These are phyloP conservation scores for Clitopilus hobsonii DNA, from an alignment of 768 basidiomycete species.

Conservation along the genomic window DNA sequence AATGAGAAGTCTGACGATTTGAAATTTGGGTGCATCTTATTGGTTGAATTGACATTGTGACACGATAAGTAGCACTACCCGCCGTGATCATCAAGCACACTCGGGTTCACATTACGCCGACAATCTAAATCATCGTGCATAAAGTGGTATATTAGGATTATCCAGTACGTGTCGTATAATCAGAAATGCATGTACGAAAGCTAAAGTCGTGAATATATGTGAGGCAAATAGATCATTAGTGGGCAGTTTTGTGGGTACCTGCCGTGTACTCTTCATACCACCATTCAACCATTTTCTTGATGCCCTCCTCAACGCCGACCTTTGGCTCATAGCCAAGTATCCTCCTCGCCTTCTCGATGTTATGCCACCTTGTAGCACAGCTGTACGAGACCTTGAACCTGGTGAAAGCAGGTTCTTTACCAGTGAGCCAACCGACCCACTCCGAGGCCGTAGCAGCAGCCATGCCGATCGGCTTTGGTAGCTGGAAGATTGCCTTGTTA, in stretches of 20 bases:
- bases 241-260: slow-evolving; percentile 33
- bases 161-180: not conserved
- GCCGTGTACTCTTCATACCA: slow-evolving; percentile 39
- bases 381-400: slow-evolving; percentile 77
- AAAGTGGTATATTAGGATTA: not conserved
- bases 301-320: slow-evolving; percentile 84
- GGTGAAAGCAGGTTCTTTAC: slow-evolving; percentile 84
- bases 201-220: not conserved
- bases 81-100: not conserved
- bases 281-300: slow-evolving; percentile 71
- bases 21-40: not conserved
- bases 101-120: not conserved
- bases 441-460: slow-evolving; percentile 70
- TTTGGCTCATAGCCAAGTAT: slow-evolving; percentile 92
- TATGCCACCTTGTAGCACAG: slow-evolving; percentile 81
- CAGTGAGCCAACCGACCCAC: slow-evolving; percentile 64
- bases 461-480: slow-evolving; percentile 66
- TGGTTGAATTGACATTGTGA: no score
- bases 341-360: slow-evolving; percentile 89
- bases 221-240: slow-evolving; percentile 16
- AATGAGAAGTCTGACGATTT: not conserved
- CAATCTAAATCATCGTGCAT: no score
- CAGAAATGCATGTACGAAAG: not conserved
- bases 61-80: no score
- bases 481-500: slow-evolving; percentile 29